Base-by-base conservation (phyloP, 148 eudicot species). In the Chenopodium quinoa region DNA sequence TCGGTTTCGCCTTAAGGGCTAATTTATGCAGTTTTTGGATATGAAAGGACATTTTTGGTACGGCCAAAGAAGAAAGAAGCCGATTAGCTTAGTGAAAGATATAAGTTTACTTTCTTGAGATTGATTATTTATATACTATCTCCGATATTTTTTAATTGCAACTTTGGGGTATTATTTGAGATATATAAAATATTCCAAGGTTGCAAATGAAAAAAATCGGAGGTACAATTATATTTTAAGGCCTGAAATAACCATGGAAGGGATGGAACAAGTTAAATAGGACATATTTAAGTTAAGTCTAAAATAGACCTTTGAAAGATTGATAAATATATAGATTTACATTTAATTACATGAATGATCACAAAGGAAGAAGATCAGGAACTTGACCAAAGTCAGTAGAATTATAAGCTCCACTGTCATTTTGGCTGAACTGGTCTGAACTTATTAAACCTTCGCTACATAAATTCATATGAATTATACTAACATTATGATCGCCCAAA, bases 321-420 rank as follows among this genome's bases (percentile, higher is more conserved):
- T 22, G 23, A 62, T n/a, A 20, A 56, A 9, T 31, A 31, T 31
- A 31, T 4, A 62, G 63, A 62, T 62, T 62, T 62, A 62, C 23
- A 22, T 20, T 2, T 47, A 73, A 46, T 73, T n/a, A 29, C 50
- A 46, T 63, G 14, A 9, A 8, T 11, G 54, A 50, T 50, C 54
- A 83, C 67, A 83, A 44, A 65, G 85, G 85, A 50, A 83, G 78
- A 62, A 83, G 82, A 73, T 73, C 76, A 65, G 86, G 83, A 46
- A 75, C 86, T 83, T 83, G 86, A 29, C 86, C 86, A 69, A 83
- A 83, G 67, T 79, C 82, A 69, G 47, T 76, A 56, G 73, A 46
- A 48, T 75, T 62, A 71, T 64, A 75, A 78, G 27, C 72, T 44
- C 71, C 48, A 73, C 60, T 83, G 78, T 73, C 64, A 74, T 29